Evolutionary conservation across 164 flowering plant species (phyloP).

Genomic region (Tetracentron sinense): DNA sequence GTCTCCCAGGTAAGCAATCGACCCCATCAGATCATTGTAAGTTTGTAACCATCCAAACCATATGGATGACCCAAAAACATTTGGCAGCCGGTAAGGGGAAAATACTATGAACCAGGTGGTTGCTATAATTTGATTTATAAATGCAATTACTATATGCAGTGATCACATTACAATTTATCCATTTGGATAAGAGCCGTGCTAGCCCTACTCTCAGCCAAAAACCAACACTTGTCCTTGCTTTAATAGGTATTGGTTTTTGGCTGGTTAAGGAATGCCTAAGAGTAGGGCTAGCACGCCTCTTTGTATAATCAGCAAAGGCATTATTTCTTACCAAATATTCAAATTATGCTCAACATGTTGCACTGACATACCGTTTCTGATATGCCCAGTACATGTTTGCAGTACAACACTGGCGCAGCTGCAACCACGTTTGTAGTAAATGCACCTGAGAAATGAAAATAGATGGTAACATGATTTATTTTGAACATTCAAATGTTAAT

Average conservation of each 20-base stretch:
- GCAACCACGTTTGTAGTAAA: constrained; percentile 91
- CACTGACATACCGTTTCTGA: constrained; percentile 53
- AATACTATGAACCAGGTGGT: background rate
- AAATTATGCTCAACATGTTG: background rate
- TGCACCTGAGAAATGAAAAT: constrained; percentile 64
- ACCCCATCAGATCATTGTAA: no score
- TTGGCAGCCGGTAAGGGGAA: background rate
- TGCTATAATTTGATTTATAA: background rate
- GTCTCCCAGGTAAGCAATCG: background rate
- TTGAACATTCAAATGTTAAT: background rate
- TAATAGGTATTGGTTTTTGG: no score
- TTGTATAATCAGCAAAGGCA: no score
- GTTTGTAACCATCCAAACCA: background rate
- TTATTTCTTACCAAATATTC: background rate
- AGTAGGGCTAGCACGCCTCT: no score
- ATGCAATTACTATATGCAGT: background rate
- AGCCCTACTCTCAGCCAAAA: no score
- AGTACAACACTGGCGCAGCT: constrained; percentile 92
- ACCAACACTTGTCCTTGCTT: no score
- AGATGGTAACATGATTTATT: constrained; percentile 1
- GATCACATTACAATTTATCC: background rate
- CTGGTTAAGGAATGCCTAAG: no score
- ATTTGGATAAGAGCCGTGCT: no score
- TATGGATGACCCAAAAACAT: background rate
- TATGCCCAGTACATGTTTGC: constrained; percentile 43